Evolutionary conservation across 129 eudicot genomes (phyloP).

Genomic region (Tagetes erecta): DNA sequence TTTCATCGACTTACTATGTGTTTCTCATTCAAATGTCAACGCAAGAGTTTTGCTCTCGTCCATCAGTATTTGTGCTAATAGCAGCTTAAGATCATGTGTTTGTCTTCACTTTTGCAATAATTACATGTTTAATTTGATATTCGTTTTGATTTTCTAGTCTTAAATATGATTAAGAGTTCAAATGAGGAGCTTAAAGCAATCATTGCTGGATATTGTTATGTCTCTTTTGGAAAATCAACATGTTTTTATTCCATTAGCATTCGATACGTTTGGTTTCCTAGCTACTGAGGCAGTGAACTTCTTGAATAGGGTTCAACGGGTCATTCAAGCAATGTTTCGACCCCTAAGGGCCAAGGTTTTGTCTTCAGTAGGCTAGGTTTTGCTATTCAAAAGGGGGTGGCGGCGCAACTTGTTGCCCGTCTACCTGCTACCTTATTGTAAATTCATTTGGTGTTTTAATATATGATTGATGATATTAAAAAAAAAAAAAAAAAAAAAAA

Average conservation of each 20-base stretch:
- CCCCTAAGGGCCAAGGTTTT: too few relatives aligned
- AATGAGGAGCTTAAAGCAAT: background rate
- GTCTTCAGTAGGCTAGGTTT: too few relatives aligned
- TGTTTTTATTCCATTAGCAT: background rate
- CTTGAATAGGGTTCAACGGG: too few relatives aligned
- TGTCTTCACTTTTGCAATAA: background rate
- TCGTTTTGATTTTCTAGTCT: background rate
- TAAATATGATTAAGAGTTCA: background rate
- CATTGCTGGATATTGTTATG: background rate
- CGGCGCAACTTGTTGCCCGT: too few relatives aligned
- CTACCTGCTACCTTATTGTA: too few relatives aligned
- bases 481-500: too few relatives aligned
- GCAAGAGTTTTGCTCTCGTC: background rate
- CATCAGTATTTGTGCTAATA: background rate
- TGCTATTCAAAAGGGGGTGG: too few relatives aligned
- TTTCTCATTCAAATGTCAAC: constrained; percentile 5
- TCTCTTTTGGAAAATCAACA: background rate
- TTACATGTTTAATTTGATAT: background rate
- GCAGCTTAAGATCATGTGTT: background rate
- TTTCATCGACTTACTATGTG: background rate
- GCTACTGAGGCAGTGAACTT: too few relatives aligned
- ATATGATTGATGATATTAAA: too few relatives aligned
- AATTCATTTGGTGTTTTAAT: too few relatives aligned
- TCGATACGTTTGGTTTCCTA: too few relatives aligned
- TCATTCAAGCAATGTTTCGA: too few relatives aligned